These are phyloP conservation scores for Oldenlandia corymbosa DNA, from an alignment of 257 asterid genomes.

Conservation along the genomic window DNA sequence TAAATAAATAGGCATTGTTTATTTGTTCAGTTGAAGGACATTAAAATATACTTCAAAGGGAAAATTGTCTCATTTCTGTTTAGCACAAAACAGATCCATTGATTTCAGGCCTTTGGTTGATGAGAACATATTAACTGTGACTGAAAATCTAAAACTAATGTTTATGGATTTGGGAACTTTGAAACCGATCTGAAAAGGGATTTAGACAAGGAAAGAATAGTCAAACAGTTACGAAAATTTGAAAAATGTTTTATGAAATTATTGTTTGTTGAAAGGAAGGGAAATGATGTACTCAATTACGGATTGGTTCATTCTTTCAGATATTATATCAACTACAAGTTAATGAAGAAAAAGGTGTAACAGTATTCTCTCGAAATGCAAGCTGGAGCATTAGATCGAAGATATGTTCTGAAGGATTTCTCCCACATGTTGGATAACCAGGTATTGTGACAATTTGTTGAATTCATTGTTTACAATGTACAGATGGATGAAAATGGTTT, in stretches of 20 bases:
- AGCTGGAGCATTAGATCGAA: constrained; percentile 58
- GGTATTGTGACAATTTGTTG: constrained; percentile 31
- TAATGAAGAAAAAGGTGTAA: constrained; percentile 87
- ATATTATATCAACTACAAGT: constrained; percentile 93
- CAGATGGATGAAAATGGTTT: background rate
- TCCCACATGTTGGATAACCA: constrained; percentile 85
- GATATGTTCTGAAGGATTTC: constrained; percentile 88
- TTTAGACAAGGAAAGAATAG: background rate
- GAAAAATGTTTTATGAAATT: background rate
- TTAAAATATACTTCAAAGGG: too few species aligned
- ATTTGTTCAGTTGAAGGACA: background rate
- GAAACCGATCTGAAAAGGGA: background rate
- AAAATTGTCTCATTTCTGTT: background rate
- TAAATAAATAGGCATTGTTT: too few species aligned
- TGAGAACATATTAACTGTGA: background rate
- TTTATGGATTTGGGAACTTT: background rate
- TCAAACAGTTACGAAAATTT: too few species aligned
- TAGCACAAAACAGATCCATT: background rate
- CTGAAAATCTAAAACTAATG: background rate
- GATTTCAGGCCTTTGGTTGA: too few species aligned
- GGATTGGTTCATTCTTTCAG: constrained; percentile 40
- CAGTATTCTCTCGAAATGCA: constrained; percentile 70
- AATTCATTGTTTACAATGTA: background rate
- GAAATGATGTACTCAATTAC: constrained; percentile 13
- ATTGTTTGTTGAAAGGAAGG: background rate